Base-by-base conservation (phyloP, 495 filamentous ascomycete genomes). In the Apiosordaria backusii region DNA sequence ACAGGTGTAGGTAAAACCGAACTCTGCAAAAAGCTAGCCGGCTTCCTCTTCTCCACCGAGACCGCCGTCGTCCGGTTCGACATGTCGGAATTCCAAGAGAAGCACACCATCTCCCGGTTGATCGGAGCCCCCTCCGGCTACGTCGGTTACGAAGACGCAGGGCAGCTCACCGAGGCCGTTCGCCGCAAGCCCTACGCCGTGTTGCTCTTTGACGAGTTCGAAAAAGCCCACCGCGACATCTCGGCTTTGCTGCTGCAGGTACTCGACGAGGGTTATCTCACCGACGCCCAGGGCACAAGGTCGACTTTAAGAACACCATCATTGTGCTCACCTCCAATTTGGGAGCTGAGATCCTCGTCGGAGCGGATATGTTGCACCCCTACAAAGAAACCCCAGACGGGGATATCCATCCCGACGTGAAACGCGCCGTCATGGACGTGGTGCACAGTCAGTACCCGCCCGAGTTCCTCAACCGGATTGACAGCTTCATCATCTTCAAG, bases 1-100 rank as follows among this genome's bases (percentile, higher is more conserved):
- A 99, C 95, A 16, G 94, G 95, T 69, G 94, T 97, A 27, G 95
- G 95, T 60, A 99, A 99, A 77, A 99, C 94, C 1, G 95, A 97
- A 70, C 84, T 97, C 4, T 97, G 93, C 84, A 99, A 99, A 84
- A 93, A 93, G 69, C 89, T 99, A 74, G 95, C 94, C 57, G 83
- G 84, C 66, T 97, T 97, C 82, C 80, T 99, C 23, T 99, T 99
- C 77, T 93, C 90, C 0, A 97, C 92, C 3, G 92, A 97, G 71
- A 84, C 84, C 53, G 93, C 95, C 4, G 93, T 99, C 26, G 87
- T 77, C 27, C 71, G 95, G 57, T 99, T 97, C 74, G 95, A 99
- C 77, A 99, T 97, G 94, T 91, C 87, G 76, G 95, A 99, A 70
- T 99, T 97, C 78, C 92, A 96, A 71, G 95, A 99, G 73, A 97